Conservation (phyloP, 2,329 filamentous ascomycete genomes). For the Colletotrichum sidae region DNA sequence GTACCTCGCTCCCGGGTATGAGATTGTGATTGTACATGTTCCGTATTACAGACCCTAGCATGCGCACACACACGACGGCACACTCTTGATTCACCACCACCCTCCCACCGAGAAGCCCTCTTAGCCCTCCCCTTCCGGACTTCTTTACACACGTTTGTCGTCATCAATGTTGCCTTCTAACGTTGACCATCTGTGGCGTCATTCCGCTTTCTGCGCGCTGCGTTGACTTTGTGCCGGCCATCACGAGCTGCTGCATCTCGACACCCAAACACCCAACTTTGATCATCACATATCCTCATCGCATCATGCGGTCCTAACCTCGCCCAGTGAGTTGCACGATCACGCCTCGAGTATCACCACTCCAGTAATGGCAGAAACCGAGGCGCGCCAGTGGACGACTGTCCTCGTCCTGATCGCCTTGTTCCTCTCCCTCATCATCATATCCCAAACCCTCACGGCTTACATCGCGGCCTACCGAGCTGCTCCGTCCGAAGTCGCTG, state of each 20-base stretch:
- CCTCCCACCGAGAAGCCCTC: constrained; percentile 20
- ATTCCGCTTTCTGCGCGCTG: constrained; percentile 1
- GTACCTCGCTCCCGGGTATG: background rate
- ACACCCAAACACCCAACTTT: background rate
- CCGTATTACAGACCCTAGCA: constrained; percentile 20
- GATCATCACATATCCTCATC: constrained; percentile 4
- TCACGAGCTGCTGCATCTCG: background rate
- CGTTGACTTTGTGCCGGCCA: constrained; percentile 3
- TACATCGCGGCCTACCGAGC: constrained; percentile 68
- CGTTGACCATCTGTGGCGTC: background rate
- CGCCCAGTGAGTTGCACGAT: background rate
- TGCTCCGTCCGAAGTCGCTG: constrained; percentile 68
- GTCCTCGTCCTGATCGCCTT: constrained; percentile 69
- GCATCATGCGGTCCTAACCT: constrained; percentile 26
- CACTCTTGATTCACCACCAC: constrained; percentile 22
- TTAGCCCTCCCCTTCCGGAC: constrained; percentile 25
- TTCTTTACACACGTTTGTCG: constrained; percentile 30
- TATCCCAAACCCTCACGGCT: constrained; percentile 62
- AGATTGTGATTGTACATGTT: too few relatives aligned
- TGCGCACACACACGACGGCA: constrained; percentile 15
- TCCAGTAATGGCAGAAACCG: constrained; percentile 59
- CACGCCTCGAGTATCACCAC: constrained; percentile 41
- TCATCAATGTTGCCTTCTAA: constrained; percentile 33
- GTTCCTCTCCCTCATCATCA: constrained; percentile 65
- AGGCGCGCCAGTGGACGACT: constrained; percentile 66